Evolutionary conservation across 225 moss, liverwort and hornwort species (phyloP).

Genomic region (Straminergon stramineum): DNA sequence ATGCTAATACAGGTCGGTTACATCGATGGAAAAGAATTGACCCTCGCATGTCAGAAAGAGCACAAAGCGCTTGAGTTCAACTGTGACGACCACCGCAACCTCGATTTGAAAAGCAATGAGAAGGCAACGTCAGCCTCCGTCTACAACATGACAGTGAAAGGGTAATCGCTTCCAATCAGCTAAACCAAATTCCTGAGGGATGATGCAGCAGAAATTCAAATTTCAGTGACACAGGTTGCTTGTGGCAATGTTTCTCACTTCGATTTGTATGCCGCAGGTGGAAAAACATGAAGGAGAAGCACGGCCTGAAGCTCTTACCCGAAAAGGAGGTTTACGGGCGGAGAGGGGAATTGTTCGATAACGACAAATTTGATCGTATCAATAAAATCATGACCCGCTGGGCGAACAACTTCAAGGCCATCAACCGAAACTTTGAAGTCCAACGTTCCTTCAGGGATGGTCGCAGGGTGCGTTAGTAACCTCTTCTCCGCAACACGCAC

Average conservation of each 20-base stretch:
- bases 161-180: background rate
- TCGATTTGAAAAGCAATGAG: constrained; percentile 6
- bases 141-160: constrained; percentile 12
- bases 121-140: background rate
- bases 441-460: constrained; percentile 31
- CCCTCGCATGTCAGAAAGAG: constrained; percentile 26
- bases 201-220: background rate
- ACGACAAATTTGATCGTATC: constrained; percentile 32
- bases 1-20: constrained; percentile 33
- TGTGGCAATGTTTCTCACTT: background rate
- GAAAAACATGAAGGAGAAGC: constrained; percentile 27
- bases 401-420: constrained; percentile 32
- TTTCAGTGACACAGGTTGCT: background rate
- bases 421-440: constrained; percentile 24
- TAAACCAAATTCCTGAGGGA: background rate
- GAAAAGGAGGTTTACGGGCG: constrained; percentile 31
- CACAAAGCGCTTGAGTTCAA: constrained; percentile 19
- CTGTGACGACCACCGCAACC: constrained; percentile 29
- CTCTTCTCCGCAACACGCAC: background rate
- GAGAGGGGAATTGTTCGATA: constrained; percentile 32
- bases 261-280: background rate
- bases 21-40: constrained; percentile 30
- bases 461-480: constrained; percentile 16
- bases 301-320: constrained; percentile 39
- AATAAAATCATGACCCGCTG: constrained; percentile 41